A percentile compares a stretch with the other conserved stretches of the same genome.
Evolutionary conservation across 805 yeast genomes (phyloP).

Genomic region (Yarrowia hollandica): DNA sequence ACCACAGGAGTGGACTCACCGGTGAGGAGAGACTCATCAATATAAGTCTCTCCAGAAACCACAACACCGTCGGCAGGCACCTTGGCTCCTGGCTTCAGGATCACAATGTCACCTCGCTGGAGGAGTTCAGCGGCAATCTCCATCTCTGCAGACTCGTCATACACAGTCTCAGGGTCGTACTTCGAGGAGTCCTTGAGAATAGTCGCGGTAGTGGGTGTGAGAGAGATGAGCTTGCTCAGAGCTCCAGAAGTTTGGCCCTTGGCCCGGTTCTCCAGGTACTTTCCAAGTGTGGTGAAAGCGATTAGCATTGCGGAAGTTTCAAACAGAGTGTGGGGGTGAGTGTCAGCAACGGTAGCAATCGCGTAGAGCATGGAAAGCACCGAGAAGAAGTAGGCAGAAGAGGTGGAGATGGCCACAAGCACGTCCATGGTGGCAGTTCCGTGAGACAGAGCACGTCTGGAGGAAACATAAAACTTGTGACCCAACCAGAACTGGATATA

Average conservation of each 20-base stretch:
- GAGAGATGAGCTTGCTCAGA: slow-evolving; percentile 70
- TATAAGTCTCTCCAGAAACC: slow-evolving; percentile 72
- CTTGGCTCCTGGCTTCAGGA: slow-evolving; percentile 80
- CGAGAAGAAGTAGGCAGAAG: slow-evolving; percentile 76
- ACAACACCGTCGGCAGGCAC: slow-evolving; percentile 91
- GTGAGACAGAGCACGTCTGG: slow-evolving; percentile 64
- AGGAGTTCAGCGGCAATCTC: slow-evolving; percentile 70
- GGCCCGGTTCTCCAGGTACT: slow-evolving; percentile 87
- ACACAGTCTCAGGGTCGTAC: slow-evolving; percentile 26
- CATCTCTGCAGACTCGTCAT: slow-evolving; percentile 18
- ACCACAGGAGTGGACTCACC: slow-evolving; percentile 84
- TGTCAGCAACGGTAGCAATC: slow-evolving; percentile 33
- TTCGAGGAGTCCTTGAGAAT: slow-evolving; percentile 43
- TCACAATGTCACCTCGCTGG: slow-evolving; percentile 73
- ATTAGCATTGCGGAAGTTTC: slow-evolving; percentile 87
- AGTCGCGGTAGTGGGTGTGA: slow-evolving; percentile 75
- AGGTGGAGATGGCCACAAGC: slow-evolving; percentile 77
- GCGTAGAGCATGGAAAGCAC: slow-evolving; percentile 56
- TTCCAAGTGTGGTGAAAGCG: slow-evolving; percentile 82
- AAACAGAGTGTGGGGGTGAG: slow-evolving; percentile 67
- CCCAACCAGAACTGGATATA: slow-evolving; percentile 73
- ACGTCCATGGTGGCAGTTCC: slow-evolving; percentile 90
- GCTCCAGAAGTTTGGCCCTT: slow-evolving; percentile 93
- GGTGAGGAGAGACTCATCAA: slow-evolving; percentile 86
- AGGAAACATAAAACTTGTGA: slow-evolving; percentile 60